A percentile compares a stretch with the other conserved stretches of the same genome.
Conservation (phyloP, 2,329 filamentous ascomycete species). For the Purpureocillium takamizusanense region DNA sequence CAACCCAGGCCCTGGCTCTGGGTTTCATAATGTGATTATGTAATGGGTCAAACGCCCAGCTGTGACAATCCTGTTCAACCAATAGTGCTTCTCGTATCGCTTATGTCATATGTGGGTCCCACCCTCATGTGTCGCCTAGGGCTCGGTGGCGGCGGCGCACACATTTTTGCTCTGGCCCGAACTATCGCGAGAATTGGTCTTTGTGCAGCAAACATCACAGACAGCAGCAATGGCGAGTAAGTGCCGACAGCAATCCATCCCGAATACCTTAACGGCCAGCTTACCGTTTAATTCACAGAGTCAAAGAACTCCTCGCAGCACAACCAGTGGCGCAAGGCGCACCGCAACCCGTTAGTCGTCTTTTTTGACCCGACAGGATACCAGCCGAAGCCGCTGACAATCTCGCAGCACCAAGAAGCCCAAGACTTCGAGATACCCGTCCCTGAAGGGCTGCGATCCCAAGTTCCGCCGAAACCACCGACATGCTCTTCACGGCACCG, state of each 20-base stretch:
- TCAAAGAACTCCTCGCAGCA: slow-evolving; percentile 99
- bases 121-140: slow-evolving; percentile 8
- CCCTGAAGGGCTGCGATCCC: slow-evolving; percentile 95
- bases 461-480: slow-evolving; percentile 99
- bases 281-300: slow-evolving; percentile 45
- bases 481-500: slow-evolving; percentile 98
- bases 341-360: slow-evolving; percentile 86
- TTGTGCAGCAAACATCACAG: slow-evolving; percentile 15
- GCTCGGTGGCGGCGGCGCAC: slow-evolving; percentile 16
- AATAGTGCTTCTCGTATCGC: too few relatives aligned
- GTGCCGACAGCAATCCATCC: slow-evolving; percentile 10
- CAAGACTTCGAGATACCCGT: slow-evolving; percentile 97
- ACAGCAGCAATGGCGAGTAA: slow-evolving; percentile 31
- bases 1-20: too few relatives aligned
- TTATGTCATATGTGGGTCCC: slow-evolving; percentile 2
- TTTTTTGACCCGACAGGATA: background rate
- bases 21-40: too few relatives aligned
- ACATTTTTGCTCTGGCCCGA: slow-evolving; percentile 18
- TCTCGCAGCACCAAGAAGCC: slow-evolving; percentile 96
- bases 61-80: too few relatives aligned
- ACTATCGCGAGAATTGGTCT: slow-evolving; percentile 17
- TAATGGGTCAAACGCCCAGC: too few relatives aligned
- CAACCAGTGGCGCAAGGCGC: slow-evolving; percentile 97
- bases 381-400: slow-evolving; percentile 11
- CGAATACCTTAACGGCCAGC: background rate